phyloP scores from a whole-genome alignment of 163 green algal genomes.

The Chloromonas sp. region DNA sequence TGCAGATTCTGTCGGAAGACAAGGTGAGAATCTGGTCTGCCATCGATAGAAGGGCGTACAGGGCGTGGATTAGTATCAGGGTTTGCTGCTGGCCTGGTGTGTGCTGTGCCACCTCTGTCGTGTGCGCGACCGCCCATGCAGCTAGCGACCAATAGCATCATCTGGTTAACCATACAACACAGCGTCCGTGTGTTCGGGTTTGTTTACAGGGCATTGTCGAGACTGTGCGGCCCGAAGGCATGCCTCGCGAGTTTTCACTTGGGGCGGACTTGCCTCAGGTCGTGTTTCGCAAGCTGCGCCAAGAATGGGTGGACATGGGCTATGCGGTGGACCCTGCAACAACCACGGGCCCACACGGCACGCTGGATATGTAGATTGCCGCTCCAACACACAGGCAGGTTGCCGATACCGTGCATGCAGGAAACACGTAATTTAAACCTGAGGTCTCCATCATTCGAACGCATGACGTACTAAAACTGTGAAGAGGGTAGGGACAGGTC shows the following conservation, averaged over 20 bases:
- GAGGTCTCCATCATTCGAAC: no score
- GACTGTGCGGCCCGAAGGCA: neutral
- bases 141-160: neutral
- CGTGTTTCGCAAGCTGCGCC: conserved; percentile 61
- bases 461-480: no score
- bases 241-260: neutral
- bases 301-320: conserved; percentile 21
- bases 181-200: neutral
- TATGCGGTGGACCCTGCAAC: neutral
- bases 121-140: neutral
- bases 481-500: no score
- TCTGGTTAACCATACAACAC: neutral
- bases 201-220: neutral
- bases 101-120: neutral
- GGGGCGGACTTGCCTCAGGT: conserved; percentile 64
- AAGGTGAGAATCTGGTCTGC: conserved; percentile 50
- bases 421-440: no score
- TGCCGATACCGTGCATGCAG: no score
- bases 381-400: no score
- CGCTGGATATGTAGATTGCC: no score
- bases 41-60: conserved; percentile 27
- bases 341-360: no score
- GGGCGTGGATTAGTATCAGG: neutral
- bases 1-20: conserved; percentile 73
- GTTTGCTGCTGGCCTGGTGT: neutral